Conservation (phyloP, 2,329 filamentous ascomycete species). For the Bipolaris oryzae region DNA sequence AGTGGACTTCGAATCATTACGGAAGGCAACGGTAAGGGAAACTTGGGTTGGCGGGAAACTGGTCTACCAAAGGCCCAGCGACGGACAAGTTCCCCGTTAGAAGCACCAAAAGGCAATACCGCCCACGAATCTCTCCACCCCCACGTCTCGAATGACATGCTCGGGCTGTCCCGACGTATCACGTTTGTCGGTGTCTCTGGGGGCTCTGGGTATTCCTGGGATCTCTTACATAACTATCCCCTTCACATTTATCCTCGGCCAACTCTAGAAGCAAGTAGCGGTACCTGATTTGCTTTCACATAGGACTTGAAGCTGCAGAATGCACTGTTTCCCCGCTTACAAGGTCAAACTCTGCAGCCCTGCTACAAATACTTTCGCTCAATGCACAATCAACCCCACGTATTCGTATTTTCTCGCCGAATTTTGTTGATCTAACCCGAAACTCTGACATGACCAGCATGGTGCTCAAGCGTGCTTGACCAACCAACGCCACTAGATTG, state of each 20-base stretch:
- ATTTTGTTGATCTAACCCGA: conserved; percentile 7
- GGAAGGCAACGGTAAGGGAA: conserved; percentile 63
- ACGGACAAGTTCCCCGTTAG: conserved; percentile 15
- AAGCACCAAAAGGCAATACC: background rate
- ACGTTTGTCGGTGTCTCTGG: background rate
- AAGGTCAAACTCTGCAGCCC: background rate
- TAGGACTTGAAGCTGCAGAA: conserved; percentile 1
- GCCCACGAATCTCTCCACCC: background rate
- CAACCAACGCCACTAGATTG: conserved; percentile 26
- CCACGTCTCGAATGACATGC: conserved; percentile 1
- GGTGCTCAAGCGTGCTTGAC: conserved; percentile 26
- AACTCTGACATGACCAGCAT: conserved; percentile 27
- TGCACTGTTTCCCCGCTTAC: background rate
- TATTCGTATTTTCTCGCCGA: background rate
- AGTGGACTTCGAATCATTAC: conserved; percentile 58
- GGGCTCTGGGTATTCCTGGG: background rate
- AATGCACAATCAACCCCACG: conserved; percentile 2
- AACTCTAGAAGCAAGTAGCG: background rate
- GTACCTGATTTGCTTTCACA: background rate
- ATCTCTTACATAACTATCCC: background rate
- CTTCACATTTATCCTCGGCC: background rate
- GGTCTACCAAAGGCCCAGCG: conserved; percentile 41
- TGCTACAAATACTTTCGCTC: background rate
- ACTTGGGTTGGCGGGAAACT: conserved; percentile 69
- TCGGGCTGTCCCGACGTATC: background rate